Percentiles rank a stretch among this genome's conserved stretches.
phyloP scores from a whole-genome alignment of 495 filamentous ascomycete genomes.

The Xylaria cubensis region DNA sequence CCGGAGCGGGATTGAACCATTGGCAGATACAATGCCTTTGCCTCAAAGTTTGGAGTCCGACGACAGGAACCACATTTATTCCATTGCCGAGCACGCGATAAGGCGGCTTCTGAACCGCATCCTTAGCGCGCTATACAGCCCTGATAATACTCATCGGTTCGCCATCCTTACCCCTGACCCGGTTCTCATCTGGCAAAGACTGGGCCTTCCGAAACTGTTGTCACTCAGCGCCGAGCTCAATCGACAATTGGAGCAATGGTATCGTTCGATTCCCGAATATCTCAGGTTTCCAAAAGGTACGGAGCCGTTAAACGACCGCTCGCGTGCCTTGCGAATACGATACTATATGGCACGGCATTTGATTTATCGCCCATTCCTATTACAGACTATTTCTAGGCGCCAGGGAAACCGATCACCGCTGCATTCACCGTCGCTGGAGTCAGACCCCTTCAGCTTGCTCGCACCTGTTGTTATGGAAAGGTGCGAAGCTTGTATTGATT shows the following conservation, averaged over 20 bases:
- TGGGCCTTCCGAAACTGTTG: conserved; percentile 39
- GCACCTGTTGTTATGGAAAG: conserved; percentile 37
- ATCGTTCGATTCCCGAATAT: conserved; percentile 46
- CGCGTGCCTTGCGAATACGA: conserved; percentile 42
- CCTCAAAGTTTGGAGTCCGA: conserved; percentile 44
- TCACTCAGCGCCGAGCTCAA: conserved; percentile 44
- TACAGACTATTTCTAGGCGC: conserved; percentile 36
- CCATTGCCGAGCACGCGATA: conserved; percentile 47
- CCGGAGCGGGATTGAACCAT: conserved; percentile 44
- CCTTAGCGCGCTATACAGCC: conserved; percentile 45
- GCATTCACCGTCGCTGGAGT: conserved; percentile 30
- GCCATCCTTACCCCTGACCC: conserved; percentile 30
- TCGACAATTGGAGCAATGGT: conserved; percentile 48
- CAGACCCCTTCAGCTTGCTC: conserved; percentile 34
- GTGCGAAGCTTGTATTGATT: conserved; percentile 43
- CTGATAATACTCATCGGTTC: conserved; percentile 35
- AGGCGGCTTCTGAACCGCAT: conserved; percentile 47
- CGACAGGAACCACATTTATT: conserved; percentile 43
- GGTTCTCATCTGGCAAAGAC: conserved; percentile 39
- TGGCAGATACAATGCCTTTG: conserved; percentile 43
- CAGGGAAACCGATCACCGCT: conserved; percentile 36
- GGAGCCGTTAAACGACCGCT: conserved; percentile 37
- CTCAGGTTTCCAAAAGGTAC: conserved; percentile 40
- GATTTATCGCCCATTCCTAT: conserved; percentile 45
- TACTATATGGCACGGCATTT: conserved; percentile 47